phyloP scores from a whole-genome alignment of 108 stramenopile genomes.

The Ochromonas danica region DNA sequence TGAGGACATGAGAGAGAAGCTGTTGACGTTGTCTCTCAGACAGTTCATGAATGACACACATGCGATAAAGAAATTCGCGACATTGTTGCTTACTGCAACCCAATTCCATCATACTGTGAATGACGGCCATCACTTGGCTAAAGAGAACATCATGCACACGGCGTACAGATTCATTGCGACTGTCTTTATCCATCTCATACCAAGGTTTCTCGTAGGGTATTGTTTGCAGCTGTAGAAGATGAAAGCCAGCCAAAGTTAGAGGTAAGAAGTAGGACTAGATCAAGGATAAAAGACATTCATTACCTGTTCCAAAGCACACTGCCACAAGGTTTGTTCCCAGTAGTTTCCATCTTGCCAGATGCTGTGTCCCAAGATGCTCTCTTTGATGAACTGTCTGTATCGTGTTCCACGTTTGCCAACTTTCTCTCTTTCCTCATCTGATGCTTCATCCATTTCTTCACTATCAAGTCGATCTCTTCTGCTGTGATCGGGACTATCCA shows the following conservation, averaged over 20 bases:
- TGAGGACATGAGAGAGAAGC: not conserved
- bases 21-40: conserved; percentile 20
- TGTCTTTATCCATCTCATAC: conserved; percentile 16
- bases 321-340: conserved; percentile 37
- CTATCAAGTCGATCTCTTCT: no score
- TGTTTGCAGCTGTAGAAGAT: conserved; percentile 8
- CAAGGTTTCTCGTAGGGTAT: conserved; percentile 32
- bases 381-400: conserved; percentile 16
- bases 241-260: not conserved
- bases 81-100: conserved; percentile 3
- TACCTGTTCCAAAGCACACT: conserved; percentile 37
- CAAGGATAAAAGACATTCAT: no score
- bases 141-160: conserved; percentile 33
- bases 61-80: conserved; percentile 32
- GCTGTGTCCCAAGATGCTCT: not conserved
- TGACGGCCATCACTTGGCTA: conserved; percentile 35
- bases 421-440: not conserved
- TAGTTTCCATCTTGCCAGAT: conserved; percentile 35
- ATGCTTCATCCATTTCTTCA: not conserved
- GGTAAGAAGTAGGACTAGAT: no score
- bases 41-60: conserved; percentile 36
- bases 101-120: conserved; percentile 28
- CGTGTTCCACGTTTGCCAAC: not conserved
- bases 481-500: no score
- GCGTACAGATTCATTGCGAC: conserved; percentile 30